Conservation (phyloP, 2,329 filamentous ascomycete genomes). For the Ceratocystis harringtonii region DNA sequence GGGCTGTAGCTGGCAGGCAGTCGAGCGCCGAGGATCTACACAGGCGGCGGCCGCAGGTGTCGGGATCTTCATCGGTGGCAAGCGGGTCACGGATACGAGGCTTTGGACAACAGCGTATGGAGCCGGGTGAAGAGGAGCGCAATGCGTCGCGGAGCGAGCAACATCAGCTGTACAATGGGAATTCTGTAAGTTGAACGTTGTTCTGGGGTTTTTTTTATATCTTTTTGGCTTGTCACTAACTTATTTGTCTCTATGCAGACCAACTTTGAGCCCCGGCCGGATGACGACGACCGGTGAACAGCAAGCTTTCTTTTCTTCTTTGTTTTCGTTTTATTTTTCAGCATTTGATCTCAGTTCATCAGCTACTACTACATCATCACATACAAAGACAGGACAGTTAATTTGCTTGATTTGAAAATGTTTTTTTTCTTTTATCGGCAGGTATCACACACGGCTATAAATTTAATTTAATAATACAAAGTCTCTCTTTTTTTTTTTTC, state of each 20-base stretch:
- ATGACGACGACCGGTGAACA: conserved; percentile 36
- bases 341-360: neutral
- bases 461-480: conserved; percentile 4
- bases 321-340: neutral
- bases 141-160: conserved; percentile 41
- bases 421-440: neutral
- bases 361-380: no score
- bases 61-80: neutral
- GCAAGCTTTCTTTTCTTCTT: neutral
- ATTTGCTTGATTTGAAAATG: neutral
- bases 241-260: conserved; percentile 30
- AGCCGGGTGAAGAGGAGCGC: neutral
- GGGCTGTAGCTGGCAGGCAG: neutral
- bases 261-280: conserved; percentile 52
- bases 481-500: neutral
- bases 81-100: conserved; percentile 19
- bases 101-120: conserved; percentile 11
- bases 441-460: neutral
- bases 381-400: no score
- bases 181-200: conserved; percentile 47
- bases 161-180: conserved; percentile 78
- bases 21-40: conserved; percentile 5
- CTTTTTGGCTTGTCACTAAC: neutral
- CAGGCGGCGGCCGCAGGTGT: conserved; percentile 10
- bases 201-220: neutral